Conservation (phyloP, 2,329 filamentous ascomycete species). For the Cercospora sesami region DNA sequence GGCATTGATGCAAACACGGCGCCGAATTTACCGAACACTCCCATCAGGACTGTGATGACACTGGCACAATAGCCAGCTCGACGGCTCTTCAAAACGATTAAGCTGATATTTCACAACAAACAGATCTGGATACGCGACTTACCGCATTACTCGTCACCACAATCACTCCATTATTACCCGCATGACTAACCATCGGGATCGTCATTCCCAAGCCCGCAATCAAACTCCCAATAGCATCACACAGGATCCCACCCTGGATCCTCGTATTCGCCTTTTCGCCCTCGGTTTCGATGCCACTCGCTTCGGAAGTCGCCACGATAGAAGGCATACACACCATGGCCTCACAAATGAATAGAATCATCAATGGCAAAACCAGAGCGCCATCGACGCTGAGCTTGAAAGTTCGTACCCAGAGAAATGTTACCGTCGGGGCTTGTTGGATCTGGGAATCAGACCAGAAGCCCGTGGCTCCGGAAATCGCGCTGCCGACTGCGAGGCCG, state of each 20-base stretch:
- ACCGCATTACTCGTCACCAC: slow-evolving; percentile 29
- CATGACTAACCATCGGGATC: slow-evolving; percentile 27
- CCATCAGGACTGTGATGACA: slow-evolving; percentile 24
- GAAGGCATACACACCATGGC: slow-evolving; percentile 29
- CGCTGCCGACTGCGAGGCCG: slow-evolving; percentile 25
- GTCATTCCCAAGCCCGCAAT: slow-evolving; percentile 22
- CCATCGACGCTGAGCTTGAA: slow-evolving; percentile 27
- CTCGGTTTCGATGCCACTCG: slow-evolving; percentile 22
- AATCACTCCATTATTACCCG: slow-evolving; percentile 28
- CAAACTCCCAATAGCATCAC: slow-evolving; percentile 24
- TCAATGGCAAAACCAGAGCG: slow-evolving; percentile 22
- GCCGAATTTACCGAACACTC: slow-evolving; percentile 26
- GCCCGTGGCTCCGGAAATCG: slow-evolving; percentile 25
- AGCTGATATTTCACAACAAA: background rate
- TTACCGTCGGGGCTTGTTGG: slow-evolving; percentile 21
- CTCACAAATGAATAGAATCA: slow-evolving; percentile 28
- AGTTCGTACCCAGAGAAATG: slow-evolving; percentile 24
- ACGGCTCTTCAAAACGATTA: slow-evolving; percentile 17
- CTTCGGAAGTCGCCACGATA: slow-evolving; percentile 24
- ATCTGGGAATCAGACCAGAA: slow-evolving; percentile 25
- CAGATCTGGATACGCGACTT: background rate
- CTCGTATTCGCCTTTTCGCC: slow-evolving; percentile 25
- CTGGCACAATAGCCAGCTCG: slow-evolving; percentile 25
- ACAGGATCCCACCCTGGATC: slow-evolving; percentile 28
- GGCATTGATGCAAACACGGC: slow-evolving; percentile 27